phyloP scores from a whole-genome alignment of 106 monocot genomes.

The Dendrobium nobile region DNA sequence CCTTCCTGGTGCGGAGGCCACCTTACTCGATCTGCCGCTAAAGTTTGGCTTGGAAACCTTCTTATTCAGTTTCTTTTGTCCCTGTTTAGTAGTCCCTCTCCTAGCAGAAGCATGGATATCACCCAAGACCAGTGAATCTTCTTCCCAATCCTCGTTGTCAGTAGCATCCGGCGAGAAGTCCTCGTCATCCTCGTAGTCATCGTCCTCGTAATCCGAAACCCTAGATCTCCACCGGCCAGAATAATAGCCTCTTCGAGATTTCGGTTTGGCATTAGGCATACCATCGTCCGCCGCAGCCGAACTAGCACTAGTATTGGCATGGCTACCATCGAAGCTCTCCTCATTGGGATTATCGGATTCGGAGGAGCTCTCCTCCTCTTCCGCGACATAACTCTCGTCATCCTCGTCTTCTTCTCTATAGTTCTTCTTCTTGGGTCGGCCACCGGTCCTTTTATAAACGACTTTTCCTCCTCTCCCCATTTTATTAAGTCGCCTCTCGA shows the following conservation, averaged over 20 bases:
- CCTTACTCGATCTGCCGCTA: slow-evolving; percentile 8
- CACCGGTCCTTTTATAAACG: slow-evolving; percentile 12
- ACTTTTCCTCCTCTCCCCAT: slow-evolving; percentile 30
- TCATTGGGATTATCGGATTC: slow-evolving; percentile 22
- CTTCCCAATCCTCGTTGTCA: slow-evolving; percentile 36
- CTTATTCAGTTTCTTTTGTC: slow-evolving; percentile 19
- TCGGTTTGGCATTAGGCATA: not conserved
- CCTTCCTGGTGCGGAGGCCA: not conserved
- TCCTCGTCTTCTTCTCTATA: slow-evolving; percentile 24
- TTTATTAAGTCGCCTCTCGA: not conserved
- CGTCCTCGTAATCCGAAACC: slow-evolving; percentile 34
- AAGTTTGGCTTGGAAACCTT: slow-evolving; percentile 15
- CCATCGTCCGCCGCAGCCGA: slow-evolving; percentile 12
- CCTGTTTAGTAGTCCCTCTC: slow-evolving; percentile 4
- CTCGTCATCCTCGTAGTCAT: slow-evolving; percentile 45
- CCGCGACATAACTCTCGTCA: slow-evolving; percentile 42
- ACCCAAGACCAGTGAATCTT: slow-evolving; percentile 1
- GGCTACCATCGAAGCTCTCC: slow-evolving; percentile 28
- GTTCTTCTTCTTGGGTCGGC: slow-evolving; percentile 16
- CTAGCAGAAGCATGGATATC: not conserved
- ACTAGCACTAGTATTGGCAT: slow-evolving; percentile 4
- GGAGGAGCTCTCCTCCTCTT: slow-evolving; percentile 28
- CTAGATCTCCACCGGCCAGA: slow-evolving; percentile 16
- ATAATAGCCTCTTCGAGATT: not conserved
- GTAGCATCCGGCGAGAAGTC: slow-evolving; percentile 52